Percentiles rank a stretch among this genome's conserved stretches.
These are phyloP conservation scores for Psilocybe cubensis DNA, from an alignment of 768 basidiomycete species.

Conservation along the genomic window DNA sequence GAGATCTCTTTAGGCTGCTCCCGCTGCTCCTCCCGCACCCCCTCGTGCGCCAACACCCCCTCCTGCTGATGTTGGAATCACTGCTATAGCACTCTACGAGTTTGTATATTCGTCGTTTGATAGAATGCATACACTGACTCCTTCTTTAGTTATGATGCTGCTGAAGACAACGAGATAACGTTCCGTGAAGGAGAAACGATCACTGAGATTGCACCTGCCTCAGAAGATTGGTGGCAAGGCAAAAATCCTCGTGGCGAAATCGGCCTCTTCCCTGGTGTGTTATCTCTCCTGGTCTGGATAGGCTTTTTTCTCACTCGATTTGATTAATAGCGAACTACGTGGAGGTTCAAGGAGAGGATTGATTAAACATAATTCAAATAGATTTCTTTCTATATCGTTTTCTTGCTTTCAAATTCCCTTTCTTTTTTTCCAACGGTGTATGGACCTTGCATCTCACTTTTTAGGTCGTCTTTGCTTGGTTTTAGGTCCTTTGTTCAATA, in stretches of 20 bases:
- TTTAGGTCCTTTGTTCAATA: conserved; percentile 2
- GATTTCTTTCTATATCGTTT: not conserved
- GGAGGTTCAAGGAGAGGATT: conserved; percentile 35
- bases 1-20: conserved; percentile 34
- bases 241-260: conserved; percentile 53
- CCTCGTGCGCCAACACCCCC: conserved; percentile 54
- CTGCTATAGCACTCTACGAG: conserved; percentile 74
- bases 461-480: conserved; percentile 7
- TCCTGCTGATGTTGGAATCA: conserved; percentile 57
- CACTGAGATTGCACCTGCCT: conserved; percentile 75
- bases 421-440: not conserved
- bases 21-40: conserved; percentile 47
- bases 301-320: not conserved
- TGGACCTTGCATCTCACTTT: not conserved
- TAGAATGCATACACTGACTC: not conserved
- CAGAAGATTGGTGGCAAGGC: conserved; percentile 92
- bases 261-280: conserved; percentile 80
- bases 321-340: conserved; percentile 38
- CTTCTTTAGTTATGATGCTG: conserved; percentile 75
- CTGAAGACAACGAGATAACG: conserved; percentile 88
- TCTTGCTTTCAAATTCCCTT: not conserved
- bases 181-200: conserved; percentile 87
- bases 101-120: conserved; percentile 36
- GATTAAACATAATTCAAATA: conserved; percentile 9
- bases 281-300: not conserved